phyloP scores from a whole-genome alignment of 495 filamentous ascomycete genomes.

The Aspergillus cristatus region DNA sequence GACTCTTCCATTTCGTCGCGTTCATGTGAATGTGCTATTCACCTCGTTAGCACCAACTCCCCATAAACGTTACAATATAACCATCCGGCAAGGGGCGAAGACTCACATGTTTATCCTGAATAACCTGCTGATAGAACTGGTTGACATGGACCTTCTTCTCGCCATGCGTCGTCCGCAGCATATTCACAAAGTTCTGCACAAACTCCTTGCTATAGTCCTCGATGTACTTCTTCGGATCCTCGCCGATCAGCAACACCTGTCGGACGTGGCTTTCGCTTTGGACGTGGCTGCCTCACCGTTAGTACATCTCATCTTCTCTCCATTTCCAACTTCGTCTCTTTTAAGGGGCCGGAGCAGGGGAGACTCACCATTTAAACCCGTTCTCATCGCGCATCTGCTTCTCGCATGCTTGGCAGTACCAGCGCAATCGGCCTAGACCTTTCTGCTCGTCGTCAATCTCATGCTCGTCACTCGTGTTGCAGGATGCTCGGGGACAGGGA shows the following conservation, averaged over 20 bases:
- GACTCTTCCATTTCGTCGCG: constrained; percentile 70
- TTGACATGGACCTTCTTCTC: constrained; percentile 81
- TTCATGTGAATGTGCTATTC: constrained; percentile 86
- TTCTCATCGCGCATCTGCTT: constrained; percentile 45
- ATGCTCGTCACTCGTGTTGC: not conserved
- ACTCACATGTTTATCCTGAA: constrained; percentile 28
- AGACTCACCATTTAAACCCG: constrained; percentile 40
- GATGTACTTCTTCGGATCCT: constrained; percentile 72
- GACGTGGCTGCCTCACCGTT: constrained; percentile 42
- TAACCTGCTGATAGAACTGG: constrained; percentile 81
- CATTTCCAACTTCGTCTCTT: no score
- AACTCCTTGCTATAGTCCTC: constrained; percentile 71
- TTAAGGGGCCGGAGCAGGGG: no score
- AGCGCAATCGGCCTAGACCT: constrained; percentile 76
- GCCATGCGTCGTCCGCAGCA: constrained; percentile 70
- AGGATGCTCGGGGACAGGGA: constrained; percentile 1
- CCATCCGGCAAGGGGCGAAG: no score
- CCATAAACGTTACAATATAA: not conserved
- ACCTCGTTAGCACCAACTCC: constrained; percentile 3
- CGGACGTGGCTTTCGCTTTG: constrained; percentile 76
- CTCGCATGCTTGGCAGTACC: constrained; percentile 54
- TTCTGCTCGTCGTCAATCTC: constrained; percentile 46
- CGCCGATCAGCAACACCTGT: constrained; percentile 75
- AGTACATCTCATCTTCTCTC: not conserved
- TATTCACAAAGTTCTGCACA: constrained; percentile 63